Percentiles rank a stretch among this genome's conserved stretches.
phyloP scores from a whole-genome alignment of 495 filamentous ascomycete genomes.

The Annulohypoxylon maeteangense region DNA sequence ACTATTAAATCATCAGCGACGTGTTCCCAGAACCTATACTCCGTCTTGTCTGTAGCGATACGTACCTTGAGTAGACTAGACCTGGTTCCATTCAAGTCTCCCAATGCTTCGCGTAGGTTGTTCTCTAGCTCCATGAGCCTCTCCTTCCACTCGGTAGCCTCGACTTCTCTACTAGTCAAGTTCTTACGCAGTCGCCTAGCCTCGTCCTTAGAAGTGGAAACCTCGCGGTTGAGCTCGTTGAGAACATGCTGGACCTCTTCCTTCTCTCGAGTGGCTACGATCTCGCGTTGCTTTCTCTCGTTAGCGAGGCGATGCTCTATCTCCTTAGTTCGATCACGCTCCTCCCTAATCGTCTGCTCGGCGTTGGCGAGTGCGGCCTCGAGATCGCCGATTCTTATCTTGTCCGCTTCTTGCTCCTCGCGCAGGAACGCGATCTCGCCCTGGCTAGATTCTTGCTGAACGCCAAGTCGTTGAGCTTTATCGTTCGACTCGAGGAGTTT shows the following conservation, averaged over 20 bases:
- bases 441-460: conserved; percentile 92
- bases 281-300: conserved; percentile 86
- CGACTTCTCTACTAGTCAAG: conserved; percentile 84
- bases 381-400: conserved; percentile 95
- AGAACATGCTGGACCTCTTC: conserved; percentile 79
- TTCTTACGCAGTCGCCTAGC: conserved; percentile 80
- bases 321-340: conserved; percentile 81
- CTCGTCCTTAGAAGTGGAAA: conserved; percentile 86
- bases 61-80: conserved; percentile 80
- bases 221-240: conserved; percentile 85
- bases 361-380: conserved; percentile 81
- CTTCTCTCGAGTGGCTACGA: conserved; percentile 85
- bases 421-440: conserved; percentile 94
- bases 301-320: conserved; percentile 79
- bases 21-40: conserved; percentile 18
- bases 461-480: conserved; percentile 84
- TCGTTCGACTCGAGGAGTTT: conserved; percentile 81
- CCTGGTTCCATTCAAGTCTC: conserved; percentile 85
- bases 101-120: conserved; percentile 82
- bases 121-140: conserved; percentile 88
- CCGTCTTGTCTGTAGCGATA: neutral
- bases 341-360: conserved; percentile 76
- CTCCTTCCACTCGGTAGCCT: conserved; percentile 89
- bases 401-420: conserved; percentile 97
- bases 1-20: conserved; percentile 58